These are phyloP conservation scores for Xylaria sp. DNA, from an alignment of 2,329 filamentous ascomycete genomes.

Conservation along the genomic window DNA sequence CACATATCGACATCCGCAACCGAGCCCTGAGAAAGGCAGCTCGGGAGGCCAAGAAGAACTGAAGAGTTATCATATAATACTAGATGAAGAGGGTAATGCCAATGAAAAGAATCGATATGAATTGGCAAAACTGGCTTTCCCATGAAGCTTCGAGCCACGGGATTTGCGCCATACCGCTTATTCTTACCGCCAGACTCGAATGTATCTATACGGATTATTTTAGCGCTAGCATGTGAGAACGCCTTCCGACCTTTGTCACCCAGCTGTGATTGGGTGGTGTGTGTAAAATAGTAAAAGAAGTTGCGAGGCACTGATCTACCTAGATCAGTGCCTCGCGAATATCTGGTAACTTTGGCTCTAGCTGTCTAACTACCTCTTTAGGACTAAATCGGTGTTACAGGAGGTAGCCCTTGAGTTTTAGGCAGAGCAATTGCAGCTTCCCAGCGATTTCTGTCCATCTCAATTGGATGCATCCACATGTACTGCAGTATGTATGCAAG, in stretches of 20 bases:
- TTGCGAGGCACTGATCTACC: too few relatives aligned
- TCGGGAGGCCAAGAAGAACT: slow-evolving; percentile 78
- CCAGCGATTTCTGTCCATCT: background rate
- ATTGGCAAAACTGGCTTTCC: background rate
- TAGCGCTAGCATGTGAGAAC: too few relatives aligned
- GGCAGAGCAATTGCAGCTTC: background rate
- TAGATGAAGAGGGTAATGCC: background rate
- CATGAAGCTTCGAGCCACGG: background rate
- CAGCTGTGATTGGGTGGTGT: too few relatives aligned
- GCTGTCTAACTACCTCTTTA: too few relatives aligned
- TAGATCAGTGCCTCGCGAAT: too few relatives aligned
- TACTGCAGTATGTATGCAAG: background rate
- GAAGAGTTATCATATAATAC: background rate
- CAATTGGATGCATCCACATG: background rate
- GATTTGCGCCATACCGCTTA: background rate
- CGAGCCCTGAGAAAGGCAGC: slow-evolving; percentile 86
- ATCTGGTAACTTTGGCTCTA: too few relatives aligned
- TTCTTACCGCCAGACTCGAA: too few relatives aligned
- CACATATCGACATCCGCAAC: slow-evolving; percentile 86
- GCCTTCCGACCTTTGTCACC: too few relatives aligned
- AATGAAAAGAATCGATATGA: background rate
- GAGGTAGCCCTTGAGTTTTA: too few relatives aligned
- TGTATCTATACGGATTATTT: too few relatives aligned
- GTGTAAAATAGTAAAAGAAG: too few relatives aligned
- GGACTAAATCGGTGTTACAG: too few relatives aligned